Evolutionary conservation across 1,284 basidiomycete species (phyloP), one percentile per base, ranked within the genome.

Genomic region (Flammula alnicola): DNA sequence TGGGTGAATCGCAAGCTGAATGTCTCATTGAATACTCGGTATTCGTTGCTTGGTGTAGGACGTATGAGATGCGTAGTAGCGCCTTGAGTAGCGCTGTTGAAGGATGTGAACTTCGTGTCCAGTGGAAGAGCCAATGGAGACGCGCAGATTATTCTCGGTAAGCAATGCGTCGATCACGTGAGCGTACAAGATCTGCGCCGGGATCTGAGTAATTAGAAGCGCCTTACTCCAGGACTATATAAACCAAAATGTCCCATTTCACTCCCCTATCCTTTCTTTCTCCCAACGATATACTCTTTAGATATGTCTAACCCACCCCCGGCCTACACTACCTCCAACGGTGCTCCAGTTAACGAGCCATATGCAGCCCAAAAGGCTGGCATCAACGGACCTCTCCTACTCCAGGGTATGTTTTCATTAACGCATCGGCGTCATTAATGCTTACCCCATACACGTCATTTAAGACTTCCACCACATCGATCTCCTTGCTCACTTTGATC

Each of bases 381-480:
- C 40, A 57, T 69, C 40, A 72, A 81, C 44, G 95, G 95, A 0
- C 91, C 93, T 23, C 83, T 97, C 22, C 79, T 97, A 12, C 78
- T 97, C 31, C 93, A 96, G 73, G 88, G 88, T 86, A 49, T 30
- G 76, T 61, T 19, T 8, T 12, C 40, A 23, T 61, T 40, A 5
- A 22, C 10, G 26, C 51, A 45, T 51, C 48, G 57, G 23, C 40
- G 31, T 43, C 44, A 44, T 29, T 41, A 33, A 29, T 42, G 17
- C 51, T 39, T 26, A 42, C 41, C 57, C 10, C 31, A 27, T 26
- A 16, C 27, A 29, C n/a, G n/a, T 51, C 45, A 20, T 38, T 45
- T 31, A 49, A 86, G 91, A 94, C 70, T 93, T 94, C 75, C 88
- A 93, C 69, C 84, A 91, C 70, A 86, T 93, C 66, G 91, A 95